phyloP scores from a whole-genome alignment of 2,329 filamentous ascomycete species.

The Verticillium tricorpus region DNA sequence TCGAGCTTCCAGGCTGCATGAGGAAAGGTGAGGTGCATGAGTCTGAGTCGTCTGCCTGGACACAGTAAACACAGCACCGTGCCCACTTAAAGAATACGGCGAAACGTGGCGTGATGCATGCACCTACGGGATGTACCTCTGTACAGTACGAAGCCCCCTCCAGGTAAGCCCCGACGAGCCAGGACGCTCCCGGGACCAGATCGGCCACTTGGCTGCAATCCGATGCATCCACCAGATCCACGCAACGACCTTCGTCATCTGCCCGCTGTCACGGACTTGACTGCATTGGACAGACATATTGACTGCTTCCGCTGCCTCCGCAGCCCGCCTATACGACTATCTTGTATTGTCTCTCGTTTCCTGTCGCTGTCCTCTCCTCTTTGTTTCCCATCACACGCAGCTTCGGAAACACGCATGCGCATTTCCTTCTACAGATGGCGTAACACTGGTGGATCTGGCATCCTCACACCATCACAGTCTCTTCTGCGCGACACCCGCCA shows the following conservation, averaged over 20 bases:
- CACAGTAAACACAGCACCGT: neutral
- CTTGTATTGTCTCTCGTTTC: neutral
- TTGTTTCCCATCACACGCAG: neutral
- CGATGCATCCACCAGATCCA: neutral
- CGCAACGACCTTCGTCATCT: neutral
- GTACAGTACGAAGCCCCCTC: neutral
- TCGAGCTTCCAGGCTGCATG: neutral
- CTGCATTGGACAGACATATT: neutral
- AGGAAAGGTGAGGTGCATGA: neutral
- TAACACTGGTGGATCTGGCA: slow-evolving; percentile 3
- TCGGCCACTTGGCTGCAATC: neutral
- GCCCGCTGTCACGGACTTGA: neutral
- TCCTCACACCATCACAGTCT: neutral
- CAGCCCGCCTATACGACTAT: neutral
- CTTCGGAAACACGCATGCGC: neutral
- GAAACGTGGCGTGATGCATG: neutral
- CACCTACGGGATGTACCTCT: neutral
- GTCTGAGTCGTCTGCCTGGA: neutral
- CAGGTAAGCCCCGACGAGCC: neutral
- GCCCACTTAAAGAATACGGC: neutral
- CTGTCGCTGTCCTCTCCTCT: neutral
- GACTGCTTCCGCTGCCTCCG: neutral
- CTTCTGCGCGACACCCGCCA: neutral
- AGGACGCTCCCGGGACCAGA: neutral
- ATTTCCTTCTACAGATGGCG: neutral